Evolutionary conservation across 2,329 filamentous ascomycete genomes (phyloP), one percentile per base, ranked within the genome.

Genomic region (Thelonectria rubi): DNA sequence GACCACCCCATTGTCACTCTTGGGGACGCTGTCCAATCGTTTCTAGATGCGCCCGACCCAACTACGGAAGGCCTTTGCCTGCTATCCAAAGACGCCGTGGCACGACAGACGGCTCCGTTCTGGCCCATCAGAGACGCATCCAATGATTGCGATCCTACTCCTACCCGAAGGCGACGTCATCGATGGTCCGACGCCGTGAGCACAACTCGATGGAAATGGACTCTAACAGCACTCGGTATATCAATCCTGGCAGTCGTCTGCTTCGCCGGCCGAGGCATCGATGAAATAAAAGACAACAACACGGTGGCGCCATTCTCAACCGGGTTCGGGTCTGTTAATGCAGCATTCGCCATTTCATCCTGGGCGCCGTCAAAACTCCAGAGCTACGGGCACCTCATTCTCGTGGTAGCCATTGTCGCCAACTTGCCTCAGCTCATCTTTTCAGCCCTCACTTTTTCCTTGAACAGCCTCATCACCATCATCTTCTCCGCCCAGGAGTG

Each of bases 1-100:
- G 62, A 18, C 5, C 14, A n/a, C 3, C 34, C 43, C 5, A n/a
- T 60, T n/a, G 3, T 51, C 4, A 34, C 18, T 26, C 20, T 50
- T 4, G 55, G 55, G 2, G 55, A 58, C 14, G 55, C 55, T 2
- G 46, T 58, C 20, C 39, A 37, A 17, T 58, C 55, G 11, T 58
- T 58, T 17, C 46, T 58, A 15, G 40, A 45, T 9, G 3, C 15
- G 5, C 55, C 55, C 2, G 47, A 58, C 26, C 20, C 47, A 10
- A 53, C 50, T 5, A 53, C 50, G 18, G 34, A 40, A 18, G 20
- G 20, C 10, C 6, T 53, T 2, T 40, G 50, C 17, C 15, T 43
- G 10, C 17, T 53, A 21, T 53, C 50, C 24, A 56, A 49, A 24
- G n/a, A 39, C 14, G 34, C 46, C 11, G 37, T 60, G 11, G 11